Percentiles rank a stretch among this genome's conserved stretches.
These are phyloP conservation scores for Acanthamoeba lenticulata DNA, from an alignment of 208 protist genomes.

Conservation along the genomic window DNA sequence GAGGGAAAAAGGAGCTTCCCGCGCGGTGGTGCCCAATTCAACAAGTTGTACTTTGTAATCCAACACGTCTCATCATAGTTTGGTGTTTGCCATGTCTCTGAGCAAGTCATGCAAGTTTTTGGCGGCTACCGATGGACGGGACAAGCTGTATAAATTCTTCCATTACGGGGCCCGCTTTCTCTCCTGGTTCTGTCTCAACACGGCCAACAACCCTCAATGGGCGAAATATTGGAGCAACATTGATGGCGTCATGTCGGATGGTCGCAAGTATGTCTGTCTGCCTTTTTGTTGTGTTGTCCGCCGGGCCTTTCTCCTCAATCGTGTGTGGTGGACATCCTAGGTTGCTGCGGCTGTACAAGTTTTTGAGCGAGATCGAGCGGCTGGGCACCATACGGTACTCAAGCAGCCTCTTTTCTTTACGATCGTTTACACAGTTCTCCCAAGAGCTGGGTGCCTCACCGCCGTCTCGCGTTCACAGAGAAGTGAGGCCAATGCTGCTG, in stretches of 20 bases:
- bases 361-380: neutral
- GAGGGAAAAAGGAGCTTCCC: no score
- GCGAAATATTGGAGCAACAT: neutral
- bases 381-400: neutral
- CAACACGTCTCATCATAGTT: no score
- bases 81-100: neutral
- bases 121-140: neutral
- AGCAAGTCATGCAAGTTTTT: neutral
- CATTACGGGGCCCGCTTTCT: neutral
- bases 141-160: constrained; percentile 37
- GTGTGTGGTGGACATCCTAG: neutral
- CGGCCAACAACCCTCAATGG: neutral
- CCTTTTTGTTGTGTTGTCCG: neutral
- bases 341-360: constrained; percentile 18
- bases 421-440: neutral
- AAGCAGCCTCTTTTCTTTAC: neutral
- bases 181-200: neutral
- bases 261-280: neutral
- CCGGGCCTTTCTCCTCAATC: neutral
- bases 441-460: neutral
- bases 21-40: no score
- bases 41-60: no score
- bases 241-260: neutral
- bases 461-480: neutral
- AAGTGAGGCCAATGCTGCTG: neutral